These are phyloP conservation scores for Coemansia pectinata DNA, from an alignment of 192 early-diverging fungal species.

Conservation along the genomic window DNA sequence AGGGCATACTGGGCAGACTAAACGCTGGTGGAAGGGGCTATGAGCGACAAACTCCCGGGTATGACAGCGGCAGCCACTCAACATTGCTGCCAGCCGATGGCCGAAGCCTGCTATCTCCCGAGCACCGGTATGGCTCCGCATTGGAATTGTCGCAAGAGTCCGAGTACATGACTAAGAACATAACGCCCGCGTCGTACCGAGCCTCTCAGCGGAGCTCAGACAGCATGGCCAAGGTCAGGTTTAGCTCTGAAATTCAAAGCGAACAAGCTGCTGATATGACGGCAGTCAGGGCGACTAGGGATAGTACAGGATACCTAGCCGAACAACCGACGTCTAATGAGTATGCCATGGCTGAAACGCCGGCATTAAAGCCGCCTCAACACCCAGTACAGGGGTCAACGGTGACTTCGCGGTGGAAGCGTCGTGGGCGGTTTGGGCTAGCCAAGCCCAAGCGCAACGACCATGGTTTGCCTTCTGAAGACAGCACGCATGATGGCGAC, in stretches of 20 bases:
- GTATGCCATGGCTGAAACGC: slow-evolving; percentile 23
- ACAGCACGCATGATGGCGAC: slow-evolving; percentile 12
- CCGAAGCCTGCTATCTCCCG: background rate
- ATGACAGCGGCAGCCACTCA: slow-evolving; percentile 1
- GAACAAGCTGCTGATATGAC: background rate
- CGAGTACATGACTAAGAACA: background rate
- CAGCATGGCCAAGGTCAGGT: slow-evolving; percentile 5
- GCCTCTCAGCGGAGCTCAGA: slow-evolving; percentile 15
- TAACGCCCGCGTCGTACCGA: slow-evolving; percentile 17
- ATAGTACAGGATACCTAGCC: background rate
- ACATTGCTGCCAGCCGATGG: background rate
- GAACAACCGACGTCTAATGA: background rate
- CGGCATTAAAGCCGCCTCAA: slow-evolving; percentile 42
- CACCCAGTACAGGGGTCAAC: slow-evolving; percentile 36
- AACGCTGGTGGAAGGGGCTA: background rate
- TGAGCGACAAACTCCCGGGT: background rate
- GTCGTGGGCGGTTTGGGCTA: slow-evolving; percentile 43
- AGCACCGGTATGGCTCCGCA: background rate
- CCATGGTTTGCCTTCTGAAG: slow-evolving; percentile 11
- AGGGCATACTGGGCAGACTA: background rate
- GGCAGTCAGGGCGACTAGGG: background rate
- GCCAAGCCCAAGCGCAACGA: slow-evolving; percentile 45
- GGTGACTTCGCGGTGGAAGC: slow-evolving; percentile 44
- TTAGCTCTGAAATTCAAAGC: slow-evolving; percentile 2
- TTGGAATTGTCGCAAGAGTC: background rate